These are phyloP conservation scores for Gymnopilus junonius DNA, from an alignment of 768 basidiomycete species.

Conservation along the genomic window DNA sequence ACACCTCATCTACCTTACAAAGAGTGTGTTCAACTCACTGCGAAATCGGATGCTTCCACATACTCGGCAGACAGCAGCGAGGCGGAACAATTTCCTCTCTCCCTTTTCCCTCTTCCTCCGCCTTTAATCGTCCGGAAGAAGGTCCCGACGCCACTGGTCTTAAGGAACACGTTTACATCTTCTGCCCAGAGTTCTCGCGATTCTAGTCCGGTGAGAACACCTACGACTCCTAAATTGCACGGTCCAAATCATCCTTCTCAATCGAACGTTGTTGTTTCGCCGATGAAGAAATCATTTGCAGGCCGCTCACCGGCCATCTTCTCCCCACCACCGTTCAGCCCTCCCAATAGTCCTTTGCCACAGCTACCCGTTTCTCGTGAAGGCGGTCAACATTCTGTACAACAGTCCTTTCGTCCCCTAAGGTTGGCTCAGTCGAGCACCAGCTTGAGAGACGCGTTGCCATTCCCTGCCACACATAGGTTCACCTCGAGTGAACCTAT, in stretches of 20 bases:
- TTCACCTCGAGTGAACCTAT: slow-evolving; percentile 33
- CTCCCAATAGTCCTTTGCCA: slow-evolving; percentile 43
- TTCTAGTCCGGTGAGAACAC: slow-evolving; percentile 48
- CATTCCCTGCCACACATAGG: slow-evolving; percentile 27
- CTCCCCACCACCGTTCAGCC: slow-evolving; percentile 35
- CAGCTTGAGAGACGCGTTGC: slow-evolving; percentile 21
- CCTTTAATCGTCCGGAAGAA: slow-evolving; percentile 41
- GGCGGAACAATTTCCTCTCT: slow-evolving; percentile 24
- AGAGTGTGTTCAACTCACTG: slow-evolving; percentile 7
- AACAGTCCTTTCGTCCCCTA: slow-evolving; percentile 14
- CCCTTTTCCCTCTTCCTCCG: slow-evolving; percentile 44
- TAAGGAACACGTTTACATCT: slow-evolving; percentile 34
- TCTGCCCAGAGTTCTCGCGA: slow-evolving; percentile 40
- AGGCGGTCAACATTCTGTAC: slow-evolving; percentile 7
- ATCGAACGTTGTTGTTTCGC: slow-evolving; percentile 22
- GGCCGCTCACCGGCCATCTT: slow-evolving; percentile 29
- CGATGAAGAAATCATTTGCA: slow-evolving; percentile 22
- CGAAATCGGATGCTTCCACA: slow-evolving; percentile 18
- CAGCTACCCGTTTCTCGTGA: slow-evolving; percentile 25
- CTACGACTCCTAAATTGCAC: slow-evolving; percentile 37
- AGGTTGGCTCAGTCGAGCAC: slow-evolving; percentile 22
- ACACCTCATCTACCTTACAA: slow-evolving; percentile 30
- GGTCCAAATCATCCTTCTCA: slow-evolving; percentile 22
- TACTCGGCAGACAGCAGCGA: slow-evolving; percentile 22
- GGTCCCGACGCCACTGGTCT: slow-evolving; percentile 43